Evolutionary conservation across 768 basidiomycete genomes (phyloP), one percentile per base, ranked within the genome.

Genomic region (Russula emetica): DNA sequence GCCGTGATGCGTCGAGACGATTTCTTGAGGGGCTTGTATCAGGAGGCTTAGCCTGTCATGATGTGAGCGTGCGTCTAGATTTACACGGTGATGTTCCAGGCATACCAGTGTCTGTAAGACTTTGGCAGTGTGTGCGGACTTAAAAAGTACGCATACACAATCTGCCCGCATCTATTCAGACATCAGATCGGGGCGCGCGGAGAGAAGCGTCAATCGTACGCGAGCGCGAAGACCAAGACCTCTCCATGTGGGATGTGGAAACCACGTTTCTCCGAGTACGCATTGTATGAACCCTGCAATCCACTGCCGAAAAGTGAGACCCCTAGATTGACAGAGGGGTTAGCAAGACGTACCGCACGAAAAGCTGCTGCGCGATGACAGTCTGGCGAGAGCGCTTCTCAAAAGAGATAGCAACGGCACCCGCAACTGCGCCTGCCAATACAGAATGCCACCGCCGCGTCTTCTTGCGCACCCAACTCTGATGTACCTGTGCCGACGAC

Each of bases 231-330:
- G 11, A 96, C 82, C 9, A 95, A 72, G 0, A 92, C 82, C 54
- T 88, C 90, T 5, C 95, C 95, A 72, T 94, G 80, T 1, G 94
- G 94, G 20, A 98, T 79, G 50, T 76, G 77, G 50, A 94, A 78
- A 32, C 85, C 84, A 42, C 81, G 82, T 68, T 82, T 83, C 2
- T 80, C 79, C 0, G 92, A 85, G 69, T 86, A 87, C 6, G 84
- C 81, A 69, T 95, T 96, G 73, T 90, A 96, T 0, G 87, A 84
- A 3, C 92, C 94, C 74, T 98, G 95, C 8, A 98, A 77, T 5
- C 95, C 94, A 54, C 94, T 92, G 45, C 9, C 14, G n/a, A 55
- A 55, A 47, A 10, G 34, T 50, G 24, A 14, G 36, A 22, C n/a
- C 11, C 24, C 18, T 36, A 6, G 14, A 9, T 44, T 30, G 13